Percentiles rank a stretch among this genome's conserved stretches.
phyloP scores from a whole-genome alignment of 306 rosid species.

The Mimosa bimucronata region DNA sequence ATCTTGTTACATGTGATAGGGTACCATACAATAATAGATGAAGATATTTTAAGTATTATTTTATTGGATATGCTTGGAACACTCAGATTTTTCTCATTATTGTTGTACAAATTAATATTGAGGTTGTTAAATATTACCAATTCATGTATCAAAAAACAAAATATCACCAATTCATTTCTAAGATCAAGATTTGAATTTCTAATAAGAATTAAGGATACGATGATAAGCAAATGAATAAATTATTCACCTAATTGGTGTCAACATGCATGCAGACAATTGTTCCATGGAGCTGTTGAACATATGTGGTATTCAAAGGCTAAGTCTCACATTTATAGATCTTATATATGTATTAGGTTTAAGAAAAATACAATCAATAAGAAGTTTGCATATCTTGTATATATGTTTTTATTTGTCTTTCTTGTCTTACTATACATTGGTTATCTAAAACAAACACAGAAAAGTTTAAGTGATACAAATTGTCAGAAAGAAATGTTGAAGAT shows the following conservation, averaged over 20 bases:
- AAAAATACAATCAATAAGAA: background rate
- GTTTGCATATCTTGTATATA: background rate
- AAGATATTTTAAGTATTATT: background rate
- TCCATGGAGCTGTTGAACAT: background rate
- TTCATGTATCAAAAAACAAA: no score
- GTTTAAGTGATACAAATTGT: background rate
- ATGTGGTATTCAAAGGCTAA: background rate
- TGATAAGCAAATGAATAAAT: background rate
- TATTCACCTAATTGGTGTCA: background rate
- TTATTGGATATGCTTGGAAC: background rate
- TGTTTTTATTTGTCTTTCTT: background rate
- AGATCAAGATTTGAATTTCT: background rate
- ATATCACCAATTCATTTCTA: background rate
- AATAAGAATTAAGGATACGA: background rate
- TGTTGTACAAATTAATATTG: background rate
- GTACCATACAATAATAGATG: background rate
- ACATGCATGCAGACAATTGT: background rate
- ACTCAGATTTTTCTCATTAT: background rate
- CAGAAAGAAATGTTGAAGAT: background rate
- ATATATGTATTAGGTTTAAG: background rate
- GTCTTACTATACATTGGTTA: background rate
- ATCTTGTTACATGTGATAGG: background rate
- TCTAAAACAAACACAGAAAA: background rate
- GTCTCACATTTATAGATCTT: background rate
- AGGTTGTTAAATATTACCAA: background rate